A percentile compares a stretch with the other conserved stretches of the same genome.
Conservation (phyloP, 805 yeast species). For the Ogataea paradorogensis region DNA sequence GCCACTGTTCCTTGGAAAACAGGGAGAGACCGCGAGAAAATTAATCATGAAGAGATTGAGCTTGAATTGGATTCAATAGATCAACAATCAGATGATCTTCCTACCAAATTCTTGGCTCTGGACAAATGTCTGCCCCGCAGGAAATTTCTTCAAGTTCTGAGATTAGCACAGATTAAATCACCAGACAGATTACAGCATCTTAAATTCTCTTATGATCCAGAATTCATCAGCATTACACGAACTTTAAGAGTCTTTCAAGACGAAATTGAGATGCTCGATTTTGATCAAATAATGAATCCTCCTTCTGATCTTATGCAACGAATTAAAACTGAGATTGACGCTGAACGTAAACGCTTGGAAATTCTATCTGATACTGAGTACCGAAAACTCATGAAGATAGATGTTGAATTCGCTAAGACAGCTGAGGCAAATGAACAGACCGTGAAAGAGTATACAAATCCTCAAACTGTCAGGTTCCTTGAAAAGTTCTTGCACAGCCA, state of each 20-base stretch:
- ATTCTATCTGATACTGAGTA: constrained; percentile 7
- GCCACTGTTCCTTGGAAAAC: constrained; percentile 45
- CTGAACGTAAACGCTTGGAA: constrained; percentile 8
- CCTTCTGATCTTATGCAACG: constrained; percentile 16
- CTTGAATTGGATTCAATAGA: constrained; percentile 6
- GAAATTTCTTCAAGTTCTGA: constrained; percentile 50
- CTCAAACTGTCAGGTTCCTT: constrained; percentile 27
- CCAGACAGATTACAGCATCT: constrained; percentile 23
- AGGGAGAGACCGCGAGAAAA: constrained; percentile 9
- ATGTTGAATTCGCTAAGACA: constrained; percentile 21
- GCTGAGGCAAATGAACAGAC: constrained; percentile 17
- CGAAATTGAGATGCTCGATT: constrained; percentile 12
- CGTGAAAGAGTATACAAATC: constrained; percentile 22
- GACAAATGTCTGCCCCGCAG: constrained; percentile 80
- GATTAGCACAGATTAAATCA: constrained; percentile 35
- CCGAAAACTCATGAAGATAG: constrained; percentile 15
- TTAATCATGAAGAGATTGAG: constrained; percentile 12
- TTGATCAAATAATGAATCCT: constrained; percentile 12
- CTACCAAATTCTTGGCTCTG: constrained; percentile 61
- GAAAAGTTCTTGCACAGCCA: constrained; percentile 17
- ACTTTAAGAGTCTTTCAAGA: constrained; percentile 19
- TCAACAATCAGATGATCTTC: constrained; percentile 18
- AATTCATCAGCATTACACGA: constrained; percentile 28
- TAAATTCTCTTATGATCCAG: constrained; percentile 36
- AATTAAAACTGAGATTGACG: constrained; percentile 9